Evolutionary conservation across 139 green algal genomes (phyloP).

Genomic region (Chlamydomonas sp.): DNA sequence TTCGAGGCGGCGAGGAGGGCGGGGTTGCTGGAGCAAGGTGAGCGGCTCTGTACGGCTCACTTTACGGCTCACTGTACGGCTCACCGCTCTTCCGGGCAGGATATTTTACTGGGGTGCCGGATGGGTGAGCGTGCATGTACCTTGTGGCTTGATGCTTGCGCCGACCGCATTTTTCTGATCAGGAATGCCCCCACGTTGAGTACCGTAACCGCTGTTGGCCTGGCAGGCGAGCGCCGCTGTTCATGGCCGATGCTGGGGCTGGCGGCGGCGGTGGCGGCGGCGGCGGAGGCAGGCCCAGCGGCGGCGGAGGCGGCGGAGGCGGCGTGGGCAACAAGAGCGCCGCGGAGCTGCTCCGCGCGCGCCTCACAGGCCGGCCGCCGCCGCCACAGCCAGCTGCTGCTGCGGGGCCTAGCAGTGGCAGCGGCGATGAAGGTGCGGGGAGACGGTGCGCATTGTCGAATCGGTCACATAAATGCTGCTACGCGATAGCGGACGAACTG

Average conservation of each 20-base stretch:
- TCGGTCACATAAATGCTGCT: too few relatives aligned
- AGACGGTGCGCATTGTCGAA: not conserved
- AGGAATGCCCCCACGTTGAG: too few relatives aligned
- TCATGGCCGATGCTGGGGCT: not conserved
- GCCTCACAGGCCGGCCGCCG: constrained; percentile 26
- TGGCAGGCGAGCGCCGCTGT: not conserved
- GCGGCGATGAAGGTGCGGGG: not conserved
- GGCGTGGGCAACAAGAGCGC: constrained; percentile 43
- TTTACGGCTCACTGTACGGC: too few relatives aligned
- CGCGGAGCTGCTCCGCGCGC: constrained; percentile 46
- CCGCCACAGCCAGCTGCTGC: not conserved
- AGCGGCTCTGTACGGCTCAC: too few relatives aligned
- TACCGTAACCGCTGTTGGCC: too few relatives aligned
- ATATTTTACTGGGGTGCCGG: too few relatives aligned
- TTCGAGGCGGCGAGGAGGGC: not conserved
- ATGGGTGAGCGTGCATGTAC: too few relatives aligned
- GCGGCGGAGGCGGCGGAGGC: not conserved
- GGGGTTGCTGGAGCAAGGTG: not conserved
- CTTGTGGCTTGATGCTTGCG: too few relatives aligned
- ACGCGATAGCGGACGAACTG: too few relatives aligned
- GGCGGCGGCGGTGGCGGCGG: not conserved
- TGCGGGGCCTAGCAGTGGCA: not conserved
- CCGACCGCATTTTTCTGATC: too few relatives aligned
- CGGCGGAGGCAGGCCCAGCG: not conserved
- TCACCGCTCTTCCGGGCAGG: too few relatives aligned